Conservation (phyloP, 1,284 basidiomycete genomes). For the Bjerkandera adusta region DNA sequence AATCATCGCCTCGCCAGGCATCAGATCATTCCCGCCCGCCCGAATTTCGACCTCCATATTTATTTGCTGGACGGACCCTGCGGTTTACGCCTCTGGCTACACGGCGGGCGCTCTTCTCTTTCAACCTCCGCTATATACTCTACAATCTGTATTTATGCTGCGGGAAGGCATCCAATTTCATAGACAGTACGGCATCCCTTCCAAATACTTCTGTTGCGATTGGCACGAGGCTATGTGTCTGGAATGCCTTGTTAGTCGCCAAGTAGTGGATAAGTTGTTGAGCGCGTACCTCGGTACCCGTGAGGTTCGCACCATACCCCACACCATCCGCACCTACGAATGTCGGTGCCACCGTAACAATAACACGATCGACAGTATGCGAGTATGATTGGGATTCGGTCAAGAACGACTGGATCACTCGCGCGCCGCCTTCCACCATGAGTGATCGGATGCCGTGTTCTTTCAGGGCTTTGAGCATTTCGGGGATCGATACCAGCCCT, state of each 20-base stretch:
- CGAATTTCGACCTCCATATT: no score
- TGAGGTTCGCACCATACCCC: slow-evolving; percentile 42
- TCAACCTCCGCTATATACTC: no score
- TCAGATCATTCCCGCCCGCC: no score
- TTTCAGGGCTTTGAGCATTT: slow-evolving; percentile 52
- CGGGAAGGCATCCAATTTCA: slow-evolving; percentile 18
- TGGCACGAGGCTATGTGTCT: slow-evolving; percentile 29
- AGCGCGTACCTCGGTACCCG: slow-evolving; percentile 20
- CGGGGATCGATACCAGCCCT: slow-evolving; percentile 48
- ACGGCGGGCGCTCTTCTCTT: no score
- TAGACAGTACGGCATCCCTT: slow-evolving; percentile 26
- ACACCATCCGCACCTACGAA: slow-evolving; percentile 77
- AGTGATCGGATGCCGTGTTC: slow-evolving; percentile 63
- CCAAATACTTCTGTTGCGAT: slow-evolving; percentile 30
- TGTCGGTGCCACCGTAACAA: slow-evolving; percentile 83
- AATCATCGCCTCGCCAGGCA: no score
- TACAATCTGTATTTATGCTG: no score
- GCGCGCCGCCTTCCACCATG: slow-evolving; percentile 96
- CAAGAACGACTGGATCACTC: slow-evolving; percentile 80
- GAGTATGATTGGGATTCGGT: slow-evolving; percentile 24
- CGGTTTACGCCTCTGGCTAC: no score
- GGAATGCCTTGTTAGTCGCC: no score
- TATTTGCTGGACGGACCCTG: no score
- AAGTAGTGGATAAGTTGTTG: neutral
- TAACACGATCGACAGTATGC: slow-evolving; percentile 62